Evolutionary conservation across 2,329 filamentous ascomycete species (phyloP).

Genomic region (Pseudohalonectria lignicola): DNA sequence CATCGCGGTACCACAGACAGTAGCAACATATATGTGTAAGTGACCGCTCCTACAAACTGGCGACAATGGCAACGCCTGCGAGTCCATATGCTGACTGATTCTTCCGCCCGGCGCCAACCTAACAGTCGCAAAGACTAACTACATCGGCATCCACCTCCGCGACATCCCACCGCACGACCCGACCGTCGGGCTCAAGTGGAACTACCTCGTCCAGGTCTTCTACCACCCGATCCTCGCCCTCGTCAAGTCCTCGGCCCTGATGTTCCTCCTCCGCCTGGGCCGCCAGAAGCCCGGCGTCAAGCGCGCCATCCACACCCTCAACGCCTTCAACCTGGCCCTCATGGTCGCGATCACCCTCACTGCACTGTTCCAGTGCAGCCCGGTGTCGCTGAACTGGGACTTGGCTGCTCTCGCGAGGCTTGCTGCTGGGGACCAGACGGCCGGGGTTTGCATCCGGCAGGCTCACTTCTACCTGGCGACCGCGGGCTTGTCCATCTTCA

Average conservation of each 20-base stretch:
- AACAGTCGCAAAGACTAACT: constrained; percentile 18
- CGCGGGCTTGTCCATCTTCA: constrained; percentile 18
- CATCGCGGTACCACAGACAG: constrained; percentile 15
- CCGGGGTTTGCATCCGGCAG: neutral
- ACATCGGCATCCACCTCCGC: constrained; percentile 13
- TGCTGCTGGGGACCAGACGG: neutral
- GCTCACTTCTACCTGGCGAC: neutral
- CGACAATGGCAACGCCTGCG: rapidly evolving
- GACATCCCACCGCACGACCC: constrained; percentile 13
- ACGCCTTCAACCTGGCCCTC: constrained; percentile 57
- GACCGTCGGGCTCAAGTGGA: constrained; percentile 15
- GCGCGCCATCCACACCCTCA: constrained; percentile 16
- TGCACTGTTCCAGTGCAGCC: constrained; percentile 1
- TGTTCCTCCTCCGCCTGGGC: constrained; percentile 18
- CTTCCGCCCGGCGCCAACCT: neutral
- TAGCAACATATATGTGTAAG: constrained; percentile 18
- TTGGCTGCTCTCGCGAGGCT: neutral
- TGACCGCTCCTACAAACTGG: neutral
- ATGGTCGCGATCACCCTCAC: constrained; percentile 37
- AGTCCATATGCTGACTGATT: neutral
- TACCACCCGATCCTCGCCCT: constrained; percentile 66
- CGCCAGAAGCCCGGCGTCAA: constrained; percentile 16
- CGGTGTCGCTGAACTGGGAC: neutral
- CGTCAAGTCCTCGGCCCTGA: constrained; percentile 42
- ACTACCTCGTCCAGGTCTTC: constrained; percentile 20